Evolutionary conservation across 768 basidiomycete species (phyloP).

Genomic region (Termitomyces sp.): DNA sequence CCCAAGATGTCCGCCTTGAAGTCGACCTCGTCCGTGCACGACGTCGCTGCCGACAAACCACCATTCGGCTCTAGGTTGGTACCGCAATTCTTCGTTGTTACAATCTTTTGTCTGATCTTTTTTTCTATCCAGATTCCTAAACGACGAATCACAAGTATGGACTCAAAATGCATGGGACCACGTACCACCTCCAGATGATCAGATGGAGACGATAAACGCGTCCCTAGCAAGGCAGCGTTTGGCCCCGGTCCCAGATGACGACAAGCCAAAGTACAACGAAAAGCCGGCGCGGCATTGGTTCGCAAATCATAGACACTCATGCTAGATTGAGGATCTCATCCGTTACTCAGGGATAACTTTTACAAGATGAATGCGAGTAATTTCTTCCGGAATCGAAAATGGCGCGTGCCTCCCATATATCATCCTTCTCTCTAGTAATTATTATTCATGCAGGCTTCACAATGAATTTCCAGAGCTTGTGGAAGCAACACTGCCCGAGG

Average conservation of each 20-base stretch:
- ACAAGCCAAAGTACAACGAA: slow-evolving; percentile 69
- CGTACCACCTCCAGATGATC: slow-evolving; percentile 80
- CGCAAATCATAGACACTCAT: slow-evolving; percentile 15
- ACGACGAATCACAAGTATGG: slow-evolving; percentile 73
- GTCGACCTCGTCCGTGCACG: slow-evolving; percentile 65
- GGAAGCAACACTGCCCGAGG: slow-evolving; percentile 63
- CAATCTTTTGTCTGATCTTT: background rate
- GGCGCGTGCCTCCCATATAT: slow-evolving; percentile 38
- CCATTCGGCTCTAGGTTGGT: slow-evolving; percentile 71
- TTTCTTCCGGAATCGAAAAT: slow-evolving; percentile 95
- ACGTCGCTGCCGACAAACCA: slow-evolving; percentile 52
- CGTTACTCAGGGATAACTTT: slow-evolving; percentile 82
- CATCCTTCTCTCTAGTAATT: background rate
- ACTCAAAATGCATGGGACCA: slow-evolving; percentile 91
- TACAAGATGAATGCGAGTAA: slow-evolving; percentile 84
- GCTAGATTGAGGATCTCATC: slow-evolving; percentile 16
- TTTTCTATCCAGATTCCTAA: slow-evolving; percentile 55
- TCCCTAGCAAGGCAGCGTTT: slow-evolving; percentile 70
- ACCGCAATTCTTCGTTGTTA: background rate
- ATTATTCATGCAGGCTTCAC: slow-evolving; percentile 59
- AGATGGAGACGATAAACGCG: slow-evolving; percentile 66
- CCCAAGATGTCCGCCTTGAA: slow-evolving; percentile 23
- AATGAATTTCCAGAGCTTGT: slow-evolving; percentile 94
- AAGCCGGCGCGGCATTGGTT: slow-evolving; percentile 76
- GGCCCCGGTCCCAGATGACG: slow-evolving; percentile 71